Base-by-base conservation (phyloP, 768 basidiomycete genomes). In the Baorangia bicolor region DNA sequence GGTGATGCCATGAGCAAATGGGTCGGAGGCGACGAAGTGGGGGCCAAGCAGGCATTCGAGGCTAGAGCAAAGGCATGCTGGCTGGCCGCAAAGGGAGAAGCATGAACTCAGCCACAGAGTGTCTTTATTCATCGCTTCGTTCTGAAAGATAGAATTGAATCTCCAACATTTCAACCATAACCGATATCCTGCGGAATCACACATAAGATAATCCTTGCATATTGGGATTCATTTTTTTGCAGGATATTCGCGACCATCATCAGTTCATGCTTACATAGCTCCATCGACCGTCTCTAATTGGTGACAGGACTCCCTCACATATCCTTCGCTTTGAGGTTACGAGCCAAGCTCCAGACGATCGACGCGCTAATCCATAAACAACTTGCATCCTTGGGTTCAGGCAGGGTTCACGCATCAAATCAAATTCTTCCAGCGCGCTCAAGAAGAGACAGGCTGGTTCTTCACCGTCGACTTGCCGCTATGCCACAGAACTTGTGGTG, bases 1-100 rank as follows among this genome's bases (percentile, higher is more conserved):
- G 77, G 78, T 2, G 77, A 80, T 14, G 76, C 80, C 10, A 74
- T 79, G 70, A 68, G 72, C 50, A 64, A 71, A 51, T 83, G 80
- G 78, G 73, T 74, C 21, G 69, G 60, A 53, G 80, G 79, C 3
- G 80, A 82, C 39, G 72, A 78, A 53, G 56, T 65, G 31, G 72
- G 68, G 28, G 72, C 76, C 27, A 75, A 75, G 61, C 63, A 66
- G 25, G 66, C 74, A 20, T 76, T 81, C 44, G 69, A 73, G 46
- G 73, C 74, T 53, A 74, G 76, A 69, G 76, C 77, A 4, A 77
- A 74, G 53, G 71, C 70, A 33, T 80, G 76, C 61, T 79, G 68
- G 64, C 65, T 73, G 40, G 75, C 78, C 51, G 75, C 75, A 7
- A 68, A 69, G 57, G 78, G 78, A 4, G 67, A 75, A 46, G 45